A percentile compares a stretch with the other conserved stretches of the same genome.
These are phyloP conservation scores for Crithidia acanthocephali DNA, from an alignment of 208 protist species.

Conservation along the genomic window DNA sequence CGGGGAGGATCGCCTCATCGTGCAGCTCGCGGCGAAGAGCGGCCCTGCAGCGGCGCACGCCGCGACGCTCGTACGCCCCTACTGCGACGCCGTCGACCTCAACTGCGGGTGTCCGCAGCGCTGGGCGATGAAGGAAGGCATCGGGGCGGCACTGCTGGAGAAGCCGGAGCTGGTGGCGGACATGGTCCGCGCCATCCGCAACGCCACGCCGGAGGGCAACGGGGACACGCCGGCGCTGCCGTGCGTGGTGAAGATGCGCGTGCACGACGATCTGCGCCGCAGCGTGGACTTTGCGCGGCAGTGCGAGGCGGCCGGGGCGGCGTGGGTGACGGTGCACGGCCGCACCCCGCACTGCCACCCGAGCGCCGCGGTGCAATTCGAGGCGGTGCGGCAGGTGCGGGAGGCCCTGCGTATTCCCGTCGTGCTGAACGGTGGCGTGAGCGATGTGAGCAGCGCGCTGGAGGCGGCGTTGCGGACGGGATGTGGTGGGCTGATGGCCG, in stretches of 20 bases:
- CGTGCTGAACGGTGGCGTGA: slow-evolving; percentile 86
- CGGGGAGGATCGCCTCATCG: slow-evolving; percentile 74
- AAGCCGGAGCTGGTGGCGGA: slow-evolving; percentile 80
- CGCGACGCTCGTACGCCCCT: slow-evolving; percentile 54
- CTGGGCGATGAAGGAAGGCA: slow-evolving; percentile 85
- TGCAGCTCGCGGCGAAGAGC: slow-evolving; percentile 85
- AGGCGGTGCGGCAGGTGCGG: slow-evolving; percentile 63
- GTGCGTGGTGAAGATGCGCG: slow-evolving; percentile 90
- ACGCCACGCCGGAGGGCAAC: slow-evolving; percentile 36
- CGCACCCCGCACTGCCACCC: slow-evolving; percentile 62
- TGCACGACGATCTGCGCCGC: slow-evolving; percentile 58
- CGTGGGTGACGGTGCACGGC: slow-evolving; percentile 90
- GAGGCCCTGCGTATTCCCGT: slow-evolving; percentile 77
- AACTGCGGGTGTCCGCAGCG: slow-evolving; percentile 95
- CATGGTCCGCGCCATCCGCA: slow-evolving; percentile 74
- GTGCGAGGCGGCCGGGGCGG: slow-evolving; percentile 75
- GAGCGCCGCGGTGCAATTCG: slow-evolving; percentile 59
- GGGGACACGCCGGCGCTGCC: slow-evolving; percentile 27
- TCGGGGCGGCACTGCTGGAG: slow-evolving; percentile 75
- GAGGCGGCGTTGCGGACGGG: slow-evolving; percentile 49
- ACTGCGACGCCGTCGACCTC: slow-evolving; percentile 88
- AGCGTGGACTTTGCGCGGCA: slow-evolving; percentile 89
- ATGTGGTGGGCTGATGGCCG: slow-evolving; percentile 82
- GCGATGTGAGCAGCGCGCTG: slow-evolving; percentile 54
- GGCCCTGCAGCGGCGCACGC: slow-evolving; percentile 62